Evolutionary conservation across 2,329 filamentous ascomycete genomes (phyloP).

Genomic region (Cladosporium phlei): DNA sequence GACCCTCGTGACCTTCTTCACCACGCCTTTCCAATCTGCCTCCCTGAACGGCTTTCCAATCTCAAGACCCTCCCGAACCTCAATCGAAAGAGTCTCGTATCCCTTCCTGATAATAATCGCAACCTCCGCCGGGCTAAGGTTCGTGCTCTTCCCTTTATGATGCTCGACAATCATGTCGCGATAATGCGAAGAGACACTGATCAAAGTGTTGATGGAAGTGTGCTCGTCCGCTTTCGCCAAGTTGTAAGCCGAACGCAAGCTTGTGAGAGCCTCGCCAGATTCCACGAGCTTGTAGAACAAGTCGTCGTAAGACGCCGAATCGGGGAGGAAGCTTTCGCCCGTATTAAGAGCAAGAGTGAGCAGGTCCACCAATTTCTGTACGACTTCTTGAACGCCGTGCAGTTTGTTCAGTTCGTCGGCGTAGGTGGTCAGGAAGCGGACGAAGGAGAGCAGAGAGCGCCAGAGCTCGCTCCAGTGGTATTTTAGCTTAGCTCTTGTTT

Average conservation of each 20-base stretch:
- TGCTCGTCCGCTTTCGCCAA: conserved; percentile 35
- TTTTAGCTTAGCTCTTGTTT: conserved; percentile 69
- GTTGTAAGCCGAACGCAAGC: conserved; percentile 74
- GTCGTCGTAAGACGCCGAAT: conserved; percentile 84
- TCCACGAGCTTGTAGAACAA: conserved; percentile 98
- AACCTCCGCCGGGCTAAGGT: conserved; percentile 78
- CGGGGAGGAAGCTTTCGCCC: conserved; percentile 86
- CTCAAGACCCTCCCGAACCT: conserved; percentile 67
- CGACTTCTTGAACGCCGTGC: conserved; percentile 65
- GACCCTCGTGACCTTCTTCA: conserved; percentile 82
- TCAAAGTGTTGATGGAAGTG: conserved; percentile 76
- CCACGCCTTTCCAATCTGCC: conserved; percentile 71
- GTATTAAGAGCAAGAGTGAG: conserved; percentile 77
- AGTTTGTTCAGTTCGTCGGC: conserved; percentile 67
- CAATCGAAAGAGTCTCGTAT: conserved; percentile 90
- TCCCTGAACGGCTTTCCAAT: conserved; percentile 76
- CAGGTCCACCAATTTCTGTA: conserved; percentile 74
- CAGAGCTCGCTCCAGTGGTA: conserved; percentile 98
- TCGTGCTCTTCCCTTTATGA: conserved; percentile 26
- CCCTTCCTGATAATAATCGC: conserved; percentile 91
- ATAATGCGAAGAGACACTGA: conserved; percentile 81
- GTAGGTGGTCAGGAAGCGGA: conserved; percentile 88
- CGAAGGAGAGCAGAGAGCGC: conserved; percentile 77
- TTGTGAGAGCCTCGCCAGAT: conserved; percentile 72
- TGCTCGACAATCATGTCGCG: conserved; percentile 69